Conservation (phyloP, 495 filamentous ascomycete genomes). For the Margaritispora aquatica region DNA sequence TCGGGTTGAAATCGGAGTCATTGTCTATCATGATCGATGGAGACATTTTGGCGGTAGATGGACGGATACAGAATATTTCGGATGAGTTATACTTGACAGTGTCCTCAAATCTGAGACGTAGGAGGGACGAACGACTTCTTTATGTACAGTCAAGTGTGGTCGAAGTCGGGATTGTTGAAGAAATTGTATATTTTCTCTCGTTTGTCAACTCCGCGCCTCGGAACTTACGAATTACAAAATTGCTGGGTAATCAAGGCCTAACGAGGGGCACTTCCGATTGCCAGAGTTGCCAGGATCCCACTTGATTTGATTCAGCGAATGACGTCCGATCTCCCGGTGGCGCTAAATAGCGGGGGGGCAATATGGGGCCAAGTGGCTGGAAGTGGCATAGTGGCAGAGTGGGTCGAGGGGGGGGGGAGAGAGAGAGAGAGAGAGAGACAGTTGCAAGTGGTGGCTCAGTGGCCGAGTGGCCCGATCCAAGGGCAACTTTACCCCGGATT, state of each 20-base stretch:
- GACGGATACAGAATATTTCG: background rate
- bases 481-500: too few relatives aligned
- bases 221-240: background rate
- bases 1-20: slow-evolving; percentile 32
- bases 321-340: background rate
- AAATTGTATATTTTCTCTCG: background rate
- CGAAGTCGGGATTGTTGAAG: background rate
- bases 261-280: background rate
- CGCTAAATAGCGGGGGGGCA: background rate
- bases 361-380: background rate
- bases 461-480: too few relatives aligned
- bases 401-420: too few relatives aligned
- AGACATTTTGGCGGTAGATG: slow-evolving; percentile 25
- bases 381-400: background rate
- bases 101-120: background rate
- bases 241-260: background rate
- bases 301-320: background rate
- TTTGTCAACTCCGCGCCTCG: background rate
- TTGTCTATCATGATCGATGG: slow-evolving; percentile 35
- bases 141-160: background rate
- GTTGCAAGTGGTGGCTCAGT: too few relatives aligned
- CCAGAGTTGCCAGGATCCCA: background rate
- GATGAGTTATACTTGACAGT: background rate
- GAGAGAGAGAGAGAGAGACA: too few relatives aligned
- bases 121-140: background rate